Conservation (phyloP, 345 rosid genomes). For the Citrus reticulata region DNA sequence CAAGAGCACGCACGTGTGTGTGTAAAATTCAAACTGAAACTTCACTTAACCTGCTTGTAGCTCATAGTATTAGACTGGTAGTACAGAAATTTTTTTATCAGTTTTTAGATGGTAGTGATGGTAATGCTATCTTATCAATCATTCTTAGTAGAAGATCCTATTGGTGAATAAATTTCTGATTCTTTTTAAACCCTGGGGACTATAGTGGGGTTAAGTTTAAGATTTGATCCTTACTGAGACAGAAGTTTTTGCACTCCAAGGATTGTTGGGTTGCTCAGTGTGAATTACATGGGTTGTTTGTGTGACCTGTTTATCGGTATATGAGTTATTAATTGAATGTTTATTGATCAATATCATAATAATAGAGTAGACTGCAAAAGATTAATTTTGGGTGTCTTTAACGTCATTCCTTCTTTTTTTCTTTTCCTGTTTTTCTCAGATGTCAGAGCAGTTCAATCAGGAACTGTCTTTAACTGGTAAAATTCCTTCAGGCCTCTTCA, state of each 20-base stretch:
- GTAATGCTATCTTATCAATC: background rate
- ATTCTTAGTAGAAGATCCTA: background rate
- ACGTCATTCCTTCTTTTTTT: background rate
- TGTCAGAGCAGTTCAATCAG: conserved; percentile 97
- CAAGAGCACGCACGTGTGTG: background rate
- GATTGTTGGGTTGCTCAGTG: background rate
- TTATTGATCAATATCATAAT: background rate
- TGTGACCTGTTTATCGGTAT: background rate
- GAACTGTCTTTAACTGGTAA: conserved; percentile 82
- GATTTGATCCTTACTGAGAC: background rate
- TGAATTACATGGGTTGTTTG: background rate
- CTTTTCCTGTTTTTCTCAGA: conserved; percentile 36
- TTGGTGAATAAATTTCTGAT: background rate
- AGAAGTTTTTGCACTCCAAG: background rate
- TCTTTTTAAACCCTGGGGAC: background rate
- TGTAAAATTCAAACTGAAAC: background rate
- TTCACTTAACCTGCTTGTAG: background rate
- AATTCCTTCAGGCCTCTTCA: conserved; percentile 92
- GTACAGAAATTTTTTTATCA: background rate
- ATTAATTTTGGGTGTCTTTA: background rate
- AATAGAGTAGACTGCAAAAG: background rate
- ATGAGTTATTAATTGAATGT: background rate
- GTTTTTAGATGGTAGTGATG: background rate
- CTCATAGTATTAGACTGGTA: background rate
- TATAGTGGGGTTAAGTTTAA: background rate